phyloP scores from a whole-genome alignment of 1,284 basidiomycete species.

The Phylloboletellus chloephorus region DNA sequence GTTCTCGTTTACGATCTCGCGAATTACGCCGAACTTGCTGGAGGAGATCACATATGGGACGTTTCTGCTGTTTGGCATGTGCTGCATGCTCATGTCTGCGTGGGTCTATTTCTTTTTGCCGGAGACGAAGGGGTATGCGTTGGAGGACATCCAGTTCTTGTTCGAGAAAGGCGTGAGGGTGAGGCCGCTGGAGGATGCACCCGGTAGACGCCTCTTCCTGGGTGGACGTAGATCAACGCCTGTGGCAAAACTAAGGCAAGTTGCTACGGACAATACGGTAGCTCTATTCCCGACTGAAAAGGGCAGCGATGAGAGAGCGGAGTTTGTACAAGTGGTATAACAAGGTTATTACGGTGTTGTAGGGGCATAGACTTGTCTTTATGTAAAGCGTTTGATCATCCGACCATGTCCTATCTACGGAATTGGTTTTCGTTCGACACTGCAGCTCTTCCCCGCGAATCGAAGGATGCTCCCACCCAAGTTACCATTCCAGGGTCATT shows the following conservation, averaged over 20 bases:
- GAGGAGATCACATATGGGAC: slow-evolving; percentile 46
- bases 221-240: slow-evolving; percentile 30
- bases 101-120: slow-evolving; percentile 45
- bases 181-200: slow-evolving; percentile 43
- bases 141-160: slow-evolving; percentile 45
- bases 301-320: slow-evolving; percentile 4
- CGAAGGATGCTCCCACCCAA: neutral
- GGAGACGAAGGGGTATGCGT: slow-evolving; percentile 42
- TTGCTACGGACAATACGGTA: neutral
- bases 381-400: too few species aligned
- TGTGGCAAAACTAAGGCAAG: slow-evolving; percentile 26
- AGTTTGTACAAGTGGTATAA: neutral
- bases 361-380: neutral
- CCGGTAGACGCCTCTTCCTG: slow-evolving; percentile 40
- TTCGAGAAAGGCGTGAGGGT: slow-evolving; percentile 41
- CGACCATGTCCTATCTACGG: slow-evolving; percentile 42
- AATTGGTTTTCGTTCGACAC: slow-evolving; percentile 43
- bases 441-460: slow-evolving; percentile 8
- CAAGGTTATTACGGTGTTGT: neutral
- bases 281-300: slow-evolving; percentile 7
- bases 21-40: slow-evolving; percentile 49
- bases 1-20: slow-evolving; percentile 44
- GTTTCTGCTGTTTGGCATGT: slow-evolving; percentile 46
- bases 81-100: slow-evolving; percentile 40
- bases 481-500: slow-evolving; percentile 22